Percentiles rank a stretch among this genome's conserved stretches.
phyloP scores from a whole-genome alignment of 257 asterid species.

The Solanum piurae region DNA sequence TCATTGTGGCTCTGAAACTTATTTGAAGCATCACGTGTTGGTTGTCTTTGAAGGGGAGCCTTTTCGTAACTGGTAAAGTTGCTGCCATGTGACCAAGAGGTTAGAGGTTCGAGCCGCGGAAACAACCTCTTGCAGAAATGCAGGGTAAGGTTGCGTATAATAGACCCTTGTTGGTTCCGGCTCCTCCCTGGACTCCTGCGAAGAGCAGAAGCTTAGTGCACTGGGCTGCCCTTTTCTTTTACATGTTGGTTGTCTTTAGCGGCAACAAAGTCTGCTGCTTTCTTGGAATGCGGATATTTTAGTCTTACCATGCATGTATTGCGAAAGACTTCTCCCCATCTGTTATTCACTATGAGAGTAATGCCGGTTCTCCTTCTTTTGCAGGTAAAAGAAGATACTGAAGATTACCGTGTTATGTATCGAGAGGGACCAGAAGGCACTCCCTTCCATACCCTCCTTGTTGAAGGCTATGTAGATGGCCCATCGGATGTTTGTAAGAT shows the following conservation, averaged over 20 bases:
- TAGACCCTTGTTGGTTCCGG: neutral
- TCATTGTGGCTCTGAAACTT: neutral
- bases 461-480: conserved; percentile 89
- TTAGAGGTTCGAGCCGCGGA: neutral
- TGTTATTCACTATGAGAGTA: neutral
- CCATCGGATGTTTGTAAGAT: conserved; percentile 89
- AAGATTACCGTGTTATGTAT: conserved; percentile 86
- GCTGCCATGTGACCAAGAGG: neutral
- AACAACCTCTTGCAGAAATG: neutral
- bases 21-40: neutral
- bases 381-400: conserved; percentile 80
- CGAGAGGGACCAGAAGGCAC: conserved; percentile 87
- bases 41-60: neutral
- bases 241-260: neutral
- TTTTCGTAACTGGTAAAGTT: neutral
- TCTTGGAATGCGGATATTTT: neutral
- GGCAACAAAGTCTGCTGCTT: neutral
- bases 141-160: neutral
- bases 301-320: neutral
- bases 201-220: neutral
- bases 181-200: neutral
- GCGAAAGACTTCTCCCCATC: neutral
- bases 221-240: neutral
- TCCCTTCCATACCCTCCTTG: conserved; percentile 74
- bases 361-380: neutral